These are phyloP conservation scores for Spongispora temasekensis DNA, from an alignment of 1,284 basidiomycete species.

Conservation along the genomic window DNA sequence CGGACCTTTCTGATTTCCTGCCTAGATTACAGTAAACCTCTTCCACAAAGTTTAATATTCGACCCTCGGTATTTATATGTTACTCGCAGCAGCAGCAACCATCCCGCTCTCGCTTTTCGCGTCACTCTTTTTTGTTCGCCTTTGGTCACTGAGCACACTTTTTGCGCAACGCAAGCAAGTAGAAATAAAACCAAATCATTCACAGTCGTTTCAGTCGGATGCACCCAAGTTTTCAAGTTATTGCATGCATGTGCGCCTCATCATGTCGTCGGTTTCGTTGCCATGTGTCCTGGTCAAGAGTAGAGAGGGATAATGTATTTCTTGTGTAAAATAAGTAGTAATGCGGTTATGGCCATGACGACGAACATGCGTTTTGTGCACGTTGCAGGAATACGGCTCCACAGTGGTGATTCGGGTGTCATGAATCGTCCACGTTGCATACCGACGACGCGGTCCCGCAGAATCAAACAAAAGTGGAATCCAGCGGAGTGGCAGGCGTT, in stretches of 20 bases:
- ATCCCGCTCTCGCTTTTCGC: constrained; percentile 3
- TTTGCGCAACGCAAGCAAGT: constrained; percentile 1
- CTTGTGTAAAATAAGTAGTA: constrained; percentile 17
- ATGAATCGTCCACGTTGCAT: too few species aligned
- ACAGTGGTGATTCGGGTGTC: too few species aligned
- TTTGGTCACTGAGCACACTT: constrained; percentile 1
- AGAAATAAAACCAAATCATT: constrained; percentile 19
- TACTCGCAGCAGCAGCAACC: constrained; percentile 8
- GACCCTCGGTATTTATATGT: too few species aligned
- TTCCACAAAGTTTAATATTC: constrained; percentile 7
- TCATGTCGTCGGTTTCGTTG: constrained; percentile 13
- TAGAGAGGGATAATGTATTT: constrained; percentile 17
- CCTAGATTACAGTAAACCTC: constrained; percentile 7
- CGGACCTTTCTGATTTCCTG: constrained; percentile 7
- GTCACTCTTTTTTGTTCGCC: constrained; percentile 7
- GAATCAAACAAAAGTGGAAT: too few species aligned
- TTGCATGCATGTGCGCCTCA: constrained; percentile 19
- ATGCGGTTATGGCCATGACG: not conserved
- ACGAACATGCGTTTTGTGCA: too few species aligned
- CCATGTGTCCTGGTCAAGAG: constrained; percentile 8
- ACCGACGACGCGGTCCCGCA: too few species aligned
- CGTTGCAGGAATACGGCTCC: too few species aligned
- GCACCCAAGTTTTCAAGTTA: constrained; percentile 13
- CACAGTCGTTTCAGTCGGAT: constrained; percentile 14
- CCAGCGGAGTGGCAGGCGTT: too few species aligned